Percentiles rank a stretch among this genome's conserved stretches.
Evolutionary conservation across 257 asterid genomes (phyloP).

Genomic region (Solanum okadae): DNA sequence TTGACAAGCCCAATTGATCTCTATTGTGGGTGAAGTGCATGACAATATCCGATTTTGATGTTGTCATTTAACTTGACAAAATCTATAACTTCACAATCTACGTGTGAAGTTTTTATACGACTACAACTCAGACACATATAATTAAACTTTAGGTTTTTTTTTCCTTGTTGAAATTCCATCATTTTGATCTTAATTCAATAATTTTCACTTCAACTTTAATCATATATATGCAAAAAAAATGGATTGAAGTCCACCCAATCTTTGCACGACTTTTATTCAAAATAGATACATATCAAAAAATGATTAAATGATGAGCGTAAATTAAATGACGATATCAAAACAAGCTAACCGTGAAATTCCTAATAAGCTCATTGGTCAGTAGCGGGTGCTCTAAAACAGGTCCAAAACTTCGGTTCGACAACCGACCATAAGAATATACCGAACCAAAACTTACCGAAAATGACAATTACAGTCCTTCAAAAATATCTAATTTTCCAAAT

Average conservation of each 20-base stretch:
- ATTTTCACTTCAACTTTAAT: too few species aligned
- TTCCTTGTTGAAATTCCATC: accelerated
- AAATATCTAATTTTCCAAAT: background rate
- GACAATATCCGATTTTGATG: background rate
- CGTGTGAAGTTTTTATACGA: background rate
- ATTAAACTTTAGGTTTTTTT: too few species aligned
- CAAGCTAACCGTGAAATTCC: background rate
- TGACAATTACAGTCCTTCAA: background rate
- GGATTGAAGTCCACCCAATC: too few species aligned
- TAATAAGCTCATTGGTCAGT: background rate
- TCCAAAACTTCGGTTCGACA: background rate
- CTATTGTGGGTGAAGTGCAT: background rate
- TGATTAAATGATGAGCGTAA: background rate
- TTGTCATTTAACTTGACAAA: too few species aligned
- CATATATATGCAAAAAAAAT: too few species aligned
- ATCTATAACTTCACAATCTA: too few species aligned
- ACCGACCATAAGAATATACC: background rate
- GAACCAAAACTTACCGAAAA: background rate
- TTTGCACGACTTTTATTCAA: background rate
- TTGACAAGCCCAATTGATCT: background rate
- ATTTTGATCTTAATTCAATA: too few species aligned
- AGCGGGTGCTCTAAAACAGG: background rate
- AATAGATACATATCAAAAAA: accelerated
- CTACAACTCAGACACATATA: too few species aligned
- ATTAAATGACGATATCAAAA: background rate